Evolutionary conservation across 1,284 basidiomycete genomes (phyloP).

Genomic region (Apiotrichum akiyoshidainum): DNA sequence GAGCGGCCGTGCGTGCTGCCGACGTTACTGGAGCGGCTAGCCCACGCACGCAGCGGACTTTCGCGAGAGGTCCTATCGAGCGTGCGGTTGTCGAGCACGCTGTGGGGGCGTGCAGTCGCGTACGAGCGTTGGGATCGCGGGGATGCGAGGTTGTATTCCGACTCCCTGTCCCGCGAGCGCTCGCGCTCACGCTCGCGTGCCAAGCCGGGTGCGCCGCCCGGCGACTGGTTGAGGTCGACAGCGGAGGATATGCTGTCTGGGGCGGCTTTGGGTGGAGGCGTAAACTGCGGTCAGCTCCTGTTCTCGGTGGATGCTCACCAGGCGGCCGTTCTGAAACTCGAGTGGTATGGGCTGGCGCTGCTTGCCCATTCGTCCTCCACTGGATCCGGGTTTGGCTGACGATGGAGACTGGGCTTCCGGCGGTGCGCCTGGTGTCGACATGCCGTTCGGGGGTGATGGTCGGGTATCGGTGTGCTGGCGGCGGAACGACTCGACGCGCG

Average conservation of each 20-base stretch:
- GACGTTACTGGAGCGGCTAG: neutral
- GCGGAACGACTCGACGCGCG: neutral
- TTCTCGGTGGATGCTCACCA: conserved; percentile 24
- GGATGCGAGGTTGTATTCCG: neutral
- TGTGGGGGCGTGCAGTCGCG: conserved; percentile 8
- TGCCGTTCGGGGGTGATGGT: neutral
- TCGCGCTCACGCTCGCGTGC: neutral
- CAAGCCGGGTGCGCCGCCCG: neutral
- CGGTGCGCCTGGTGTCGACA: neutral
- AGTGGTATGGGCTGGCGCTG: conserved; percentile 32
- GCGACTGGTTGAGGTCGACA: conserved; percentile 5
- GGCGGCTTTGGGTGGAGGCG: conserved; percentile 32
- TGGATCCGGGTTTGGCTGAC: neutral
- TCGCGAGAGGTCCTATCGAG: neutral
- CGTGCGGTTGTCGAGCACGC: neutral
- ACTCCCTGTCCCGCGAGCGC: neutral
- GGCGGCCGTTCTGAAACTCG: conserved; percentile 34
- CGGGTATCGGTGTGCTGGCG: neutral
- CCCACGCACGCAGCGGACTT: neutral
- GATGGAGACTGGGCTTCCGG: neutral
- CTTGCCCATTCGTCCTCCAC: conserved; percentile 1
- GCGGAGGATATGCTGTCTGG: neutral
- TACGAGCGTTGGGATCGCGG: conserved; percentile 6
- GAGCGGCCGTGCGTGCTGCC: neutral
- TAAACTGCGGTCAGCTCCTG: conserved; percentile 26